Base-by-base conservation (phyloP, 2,329 filamentous ascomycete species). In the Rutstroemia sp. region DNA sequence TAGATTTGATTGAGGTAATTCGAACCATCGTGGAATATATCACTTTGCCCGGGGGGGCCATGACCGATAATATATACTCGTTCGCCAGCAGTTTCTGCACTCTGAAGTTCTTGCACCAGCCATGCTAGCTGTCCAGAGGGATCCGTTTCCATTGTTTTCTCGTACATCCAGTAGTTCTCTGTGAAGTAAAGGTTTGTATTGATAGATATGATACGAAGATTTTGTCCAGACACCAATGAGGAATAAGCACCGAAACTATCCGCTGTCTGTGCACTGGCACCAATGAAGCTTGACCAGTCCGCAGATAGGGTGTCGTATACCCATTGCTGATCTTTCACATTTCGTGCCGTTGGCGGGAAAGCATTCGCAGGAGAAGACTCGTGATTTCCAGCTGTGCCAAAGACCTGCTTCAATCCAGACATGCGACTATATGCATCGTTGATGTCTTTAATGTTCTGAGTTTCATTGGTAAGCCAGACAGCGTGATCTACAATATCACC, bases 131-230 rank as follows among this genome's bases (percentile, higher is more conserved):
- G 69, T 4, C 64, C 62, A 56, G 66, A 62, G 5, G 72, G 73
- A 57, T 75, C 73, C 12, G 57, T 61, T 30, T 70, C 65, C 66
- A 74, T 73, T 4, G 70, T 67, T 3, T 65, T 61, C 30, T 69
- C 64, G 57, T 72, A 75, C 42, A 70, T 57, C 63, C 69, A 72
- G 60, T 72, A 73, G 60, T 75, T 75, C 52, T 68, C 64, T 19
- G 63, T 71, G 61, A 74, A 75, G 60, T 72, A 75, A 56, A 73
- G 67, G 55, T 73, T 71, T 45, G 69, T 73, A 64, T 75, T 75
- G 57, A 74, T 66, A 5, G 72, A 73, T 55, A 75, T 75, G 45
- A 75, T 67, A 17, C 70, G 68, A 6, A 75, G 66, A 21, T 70
- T 68, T 38, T 45, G 30, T 48, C 53, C 48, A n/a, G 53, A 16